Conservation (phyloP, 495 filamentous ascomycete genomes). For the Penicilliopsis zonata region DNA sequence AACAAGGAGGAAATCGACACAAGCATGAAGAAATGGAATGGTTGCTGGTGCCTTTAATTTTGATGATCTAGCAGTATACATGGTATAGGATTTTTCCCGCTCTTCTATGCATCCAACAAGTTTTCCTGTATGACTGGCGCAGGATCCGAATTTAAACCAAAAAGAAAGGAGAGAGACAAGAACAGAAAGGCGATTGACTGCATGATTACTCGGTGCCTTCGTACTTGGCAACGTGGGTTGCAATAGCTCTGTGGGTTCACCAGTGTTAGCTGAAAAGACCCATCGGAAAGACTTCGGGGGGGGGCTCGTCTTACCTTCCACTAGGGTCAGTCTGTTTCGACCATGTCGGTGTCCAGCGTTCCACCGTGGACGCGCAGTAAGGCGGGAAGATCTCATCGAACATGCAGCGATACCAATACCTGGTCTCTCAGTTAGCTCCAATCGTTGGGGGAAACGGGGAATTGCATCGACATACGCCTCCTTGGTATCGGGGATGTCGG, state of each 20-base stretch:
- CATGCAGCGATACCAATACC: constrained; percentile 95
- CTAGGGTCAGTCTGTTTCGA: constrained; percentile 90
- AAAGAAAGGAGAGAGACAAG: constrained; percentile 1
- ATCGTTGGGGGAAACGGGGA: background rate
- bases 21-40: background rate
- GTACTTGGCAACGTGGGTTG: constrained; percentile 60
- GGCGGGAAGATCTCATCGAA: constrained; percentile 97
- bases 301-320: constrained; percentile 56
- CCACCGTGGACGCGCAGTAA: constrained; percentile 81
- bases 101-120: constrained; percentile 9
- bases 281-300: background rate
- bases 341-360: constrained; percentile 98
- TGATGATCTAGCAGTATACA: constrained; percentile 5
- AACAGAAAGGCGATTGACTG: constrained; percentile 2
- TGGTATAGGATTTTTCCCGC: constrained; percentile 13
- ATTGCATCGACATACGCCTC: constrained; percentile 57
- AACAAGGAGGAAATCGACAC: background rate
- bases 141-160: constrained; percentile 4
- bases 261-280: background rate
- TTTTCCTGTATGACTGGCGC: constrained; percentile 4
- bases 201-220: constrained; percentile 25
- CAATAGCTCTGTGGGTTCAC: constrained; percentile 45
- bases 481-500: constrained; percentile 86
- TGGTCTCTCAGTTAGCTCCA: constrained; percentile 22
- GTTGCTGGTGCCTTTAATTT: constrained; percentile 8